A percentile compares a stretch with the other conserved stretches of the same genome.
Evolutionary conservation across 2,329 filamentous ascomycete genomes (phyloP).

Genomic region (Aspergillus ochraceoroseus): DNA sequence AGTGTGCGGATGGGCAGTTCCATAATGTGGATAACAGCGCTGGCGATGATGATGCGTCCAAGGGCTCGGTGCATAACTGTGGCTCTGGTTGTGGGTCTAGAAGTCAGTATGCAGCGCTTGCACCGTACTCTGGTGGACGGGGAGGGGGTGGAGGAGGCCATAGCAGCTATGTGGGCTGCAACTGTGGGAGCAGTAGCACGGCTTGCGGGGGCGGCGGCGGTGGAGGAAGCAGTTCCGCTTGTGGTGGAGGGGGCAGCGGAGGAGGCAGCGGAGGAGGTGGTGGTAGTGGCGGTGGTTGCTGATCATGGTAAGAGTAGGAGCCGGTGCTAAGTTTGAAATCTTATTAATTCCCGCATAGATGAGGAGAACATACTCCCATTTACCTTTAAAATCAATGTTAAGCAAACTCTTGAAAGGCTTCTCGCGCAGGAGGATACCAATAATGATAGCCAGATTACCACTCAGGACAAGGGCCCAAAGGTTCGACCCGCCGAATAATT

Average conservation of each 20-base stretch:
- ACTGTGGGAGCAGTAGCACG: not conserved
- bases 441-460: not conserved
- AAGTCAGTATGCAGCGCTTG: not conserved
- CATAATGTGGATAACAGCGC: not conserved
- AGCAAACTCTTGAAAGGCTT: not conserved
- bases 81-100: slow-evolving; percentile 6
- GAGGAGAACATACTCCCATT: slow-evolving; percentile 1
- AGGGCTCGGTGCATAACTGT: not conserved
- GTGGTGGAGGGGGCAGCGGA: not conserved
- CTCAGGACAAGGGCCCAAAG: slow-evolving; percentile 2
- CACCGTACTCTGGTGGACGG: not conserved
- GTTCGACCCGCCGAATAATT: not conserved
- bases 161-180: not conserved
- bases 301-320: too few species aligned
- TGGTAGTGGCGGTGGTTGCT: not conserved
- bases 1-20: slow-evolving; percentile 10
- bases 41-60: not conserved
- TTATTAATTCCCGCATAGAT: not conserved
- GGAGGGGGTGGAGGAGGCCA: not conserved
- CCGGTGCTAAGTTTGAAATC: too few species aligned
- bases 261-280: not conserved
- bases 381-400: slow-evolving; percentile 5
- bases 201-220: slow-evolving; percentile 1
- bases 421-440: slow-evolving; percentile 3
- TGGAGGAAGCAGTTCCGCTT: not conserved